Conservation (phyloP, 1,139 yeast genomes). For the Debaryomyces robertsiae region DNA sequence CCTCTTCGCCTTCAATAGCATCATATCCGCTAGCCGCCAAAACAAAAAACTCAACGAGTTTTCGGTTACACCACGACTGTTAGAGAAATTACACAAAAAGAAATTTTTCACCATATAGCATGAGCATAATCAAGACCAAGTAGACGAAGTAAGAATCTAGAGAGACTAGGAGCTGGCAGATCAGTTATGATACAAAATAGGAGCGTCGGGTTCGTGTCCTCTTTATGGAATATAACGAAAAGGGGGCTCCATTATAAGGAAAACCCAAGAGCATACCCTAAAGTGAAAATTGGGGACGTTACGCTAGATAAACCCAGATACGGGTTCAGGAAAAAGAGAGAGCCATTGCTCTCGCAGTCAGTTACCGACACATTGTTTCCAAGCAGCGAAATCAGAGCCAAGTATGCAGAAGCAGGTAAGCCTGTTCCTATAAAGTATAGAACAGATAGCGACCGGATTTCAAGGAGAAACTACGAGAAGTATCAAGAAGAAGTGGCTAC, state of each 20-base stretch:
- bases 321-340: conserved; percentile 44
- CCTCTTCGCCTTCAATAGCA: conserved; percentile 10
- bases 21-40: conserved; percentile 3
- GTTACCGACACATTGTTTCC: conserved; percentile 47
- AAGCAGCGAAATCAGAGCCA: conserved; percentile 36
- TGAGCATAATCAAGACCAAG: background rate
- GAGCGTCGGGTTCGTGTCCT: conserved; percentile 13
- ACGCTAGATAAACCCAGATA: conserved; percentile 39
- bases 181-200: conserved; percentile 4
- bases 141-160: no score
- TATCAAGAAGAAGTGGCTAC: conserved; percentile 59
- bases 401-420: conserved; percentile 42
- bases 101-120: conserved; percentile 13
- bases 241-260: conserved; percentile 39
- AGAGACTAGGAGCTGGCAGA: background rate
- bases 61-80: conserved; percentile 8
- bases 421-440: conserved; percentile 47
- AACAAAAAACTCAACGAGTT: conserved; percentile 14
- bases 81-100: conserved; percentile 16
- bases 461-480: conserved; percentile 42
- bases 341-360: conserved; percentile 43
- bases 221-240: conserved; percentile 15
- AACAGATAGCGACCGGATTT: conserved; percentile 37
- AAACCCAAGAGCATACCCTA: conserved; percentile 38
- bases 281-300: conserved; percentile 44